phyloP scores from a whole-genome alignment of 305 asterid genomes.

The Fraxinus latifolia region DNA sequence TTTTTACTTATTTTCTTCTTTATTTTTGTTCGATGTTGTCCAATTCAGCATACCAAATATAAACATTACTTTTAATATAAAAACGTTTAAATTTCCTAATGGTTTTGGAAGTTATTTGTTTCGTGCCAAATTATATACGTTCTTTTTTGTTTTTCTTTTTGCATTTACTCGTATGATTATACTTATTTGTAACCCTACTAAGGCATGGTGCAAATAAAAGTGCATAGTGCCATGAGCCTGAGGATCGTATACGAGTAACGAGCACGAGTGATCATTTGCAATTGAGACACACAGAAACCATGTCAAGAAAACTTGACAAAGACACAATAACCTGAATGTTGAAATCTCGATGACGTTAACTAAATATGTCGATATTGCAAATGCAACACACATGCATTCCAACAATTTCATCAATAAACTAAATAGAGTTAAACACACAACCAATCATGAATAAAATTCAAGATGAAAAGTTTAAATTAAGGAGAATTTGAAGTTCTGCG shows the following conservation, averaged over 20 bases:
- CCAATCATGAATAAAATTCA: neutral
- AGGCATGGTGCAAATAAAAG: neutral
- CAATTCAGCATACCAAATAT: neutral
- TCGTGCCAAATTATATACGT: neutral
- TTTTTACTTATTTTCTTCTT: neutral
- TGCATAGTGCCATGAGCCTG: neutral
- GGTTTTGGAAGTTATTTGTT: neutral
- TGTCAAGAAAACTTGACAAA: neutral
- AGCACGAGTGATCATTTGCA: neutral
- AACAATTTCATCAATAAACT: neutral
- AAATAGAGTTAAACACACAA: neutral
- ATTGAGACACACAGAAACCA: neutral
- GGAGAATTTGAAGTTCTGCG: neutral
- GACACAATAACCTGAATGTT: neutral
- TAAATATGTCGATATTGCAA: neutral
- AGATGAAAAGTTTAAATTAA: neutral
- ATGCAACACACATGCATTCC: neutral
- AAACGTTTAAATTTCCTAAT: neutral
- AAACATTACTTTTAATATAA: neutral
- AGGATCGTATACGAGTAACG: neutral
- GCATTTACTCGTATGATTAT: neutral
- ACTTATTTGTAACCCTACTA: neutral
- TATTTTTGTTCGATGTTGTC: neutral
- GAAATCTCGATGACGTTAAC: neutral
- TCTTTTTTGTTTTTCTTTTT: neutral